phyloP scores from a whole-genome alignment of 768 basidiomycete genomes.

The Steccherinum ochraceum region DNA sequence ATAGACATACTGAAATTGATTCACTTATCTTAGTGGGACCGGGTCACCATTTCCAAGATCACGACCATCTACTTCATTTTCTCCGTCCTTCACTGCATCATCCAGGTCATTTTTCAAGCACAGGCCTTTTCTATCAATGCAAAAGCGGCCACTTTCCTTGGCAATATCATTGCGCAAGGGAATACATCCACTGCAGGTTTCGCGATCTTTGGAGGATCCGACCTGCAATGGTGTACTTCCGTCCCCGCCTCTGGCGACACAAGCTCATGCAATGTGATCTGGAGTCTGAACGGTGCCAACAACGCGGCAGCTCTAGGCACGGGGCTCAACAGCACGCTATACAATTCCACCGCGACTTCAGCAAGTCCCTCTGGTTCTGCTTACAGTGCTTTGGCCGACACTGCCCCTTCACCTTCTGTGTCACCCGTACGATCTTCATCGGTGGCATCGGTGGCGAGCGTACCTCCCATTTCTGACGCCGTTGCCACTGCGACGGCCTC shows the following conservation, averaged over 20 bases:
- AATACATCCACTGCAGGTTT: slow-evolving; percentile 42
- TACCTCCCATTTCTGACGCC: neutral
- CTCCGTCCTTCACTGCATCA: slow-evolving; percentile 55
- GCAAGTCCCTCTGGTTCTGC: neutral
- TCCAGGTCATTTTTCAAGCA: slow-evolving; percentile 66
- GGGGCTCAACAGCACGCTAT: slow-evolving; percentile 12
- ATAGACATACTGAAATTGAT: neutral
- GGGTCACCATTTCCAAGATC: slow-evolving; percentile 61
- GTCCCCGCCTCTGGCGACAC: slow-evolving; percentile 33
- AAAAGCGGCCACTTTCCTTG: slow-evolving; percentile 47
- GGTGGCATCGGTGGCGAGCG: neutral
- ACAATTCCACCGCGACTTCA: slow-evolving; percentile 1
- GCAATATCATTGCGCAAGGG: slow-evolving; percentile 42
- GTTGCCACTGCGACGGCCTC: slow-evolving; percentile 1
- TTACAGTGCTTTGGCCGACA: slow-evolving; percentile 1
- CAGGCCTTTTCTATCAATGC: slow-evolving; percentile 62
- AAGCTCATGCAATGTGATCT: slow-evolving; percentile 46
- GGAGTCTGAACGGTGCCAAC: slow-evolving; percentile 33
- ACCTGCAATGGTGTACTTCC: slow-evolving; percentile 52
- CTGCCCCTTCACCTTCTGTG: neutral
- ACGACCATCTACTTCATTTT: slow-evolving; percentile 63
- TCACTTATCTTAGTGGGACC: slow-evolving; percentile 46
- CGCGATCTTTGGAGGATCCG: slow-evolving; percentile 40
- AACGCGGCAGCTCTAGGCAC: slow-evolving; percentile 9
- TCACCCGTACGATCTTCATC: neutral